Evolutionary conservation across 164 flowering plant species (phyloP).

Genomic region (Dillenia turbinata): DNA sequence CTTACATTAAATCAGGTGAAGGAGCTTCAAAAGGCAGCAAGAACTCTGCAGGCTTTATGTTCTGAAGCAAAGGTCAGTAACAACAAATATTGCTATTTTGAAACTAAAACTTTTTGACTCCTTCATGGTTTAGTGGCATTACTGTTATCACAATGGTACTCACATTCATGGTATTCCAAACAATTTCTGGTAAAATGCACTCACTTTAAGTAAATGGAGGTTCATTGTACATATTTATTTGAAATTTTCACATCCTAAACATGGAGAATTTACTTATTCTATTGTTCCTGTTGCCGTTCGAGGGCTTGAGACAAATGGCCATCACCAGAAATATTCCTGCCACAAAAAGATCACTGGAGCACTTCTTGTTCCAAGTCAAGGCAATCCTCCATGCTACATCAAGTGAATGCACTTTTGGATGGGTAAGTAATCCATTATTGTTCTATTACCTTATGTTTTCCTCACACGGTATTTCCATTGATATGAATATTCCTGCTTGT

Average conservation of each 20-base stretch:
- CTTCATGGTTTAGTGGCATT: too few relatives aligned
- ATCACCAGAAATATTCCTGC: slow-evolving; percentile 80
- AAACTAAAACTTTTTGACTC: too few relatives aligned
- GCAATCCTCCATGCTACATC: slow-evolving; percentile 65
- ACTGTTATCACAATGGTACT: too few relatives aligned
- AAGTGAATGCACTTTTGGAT: slow-evolving; percentile 77
- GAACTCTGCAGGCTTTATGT: slow-evolving; percentile 79
- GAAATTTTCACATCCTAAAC: background rate
- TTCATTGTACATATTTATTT: background rate
- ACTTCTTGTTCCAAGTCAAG: slow-evolving; percentile 76
- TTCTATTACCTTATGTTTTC: too few relatives aligned
- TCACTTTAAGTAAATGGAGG: background rate
- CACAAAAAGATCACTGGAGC: slow-evolving; percentile 83
- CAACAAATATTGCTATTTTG: too few relatives aligned
- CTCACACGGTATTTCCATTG: too few relatives aligned
- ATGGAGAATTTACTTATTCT: background rate
- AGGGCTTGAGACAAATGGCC: slow-evolving; percentile 66
- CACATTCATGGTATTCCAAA: too few relatives aligned
- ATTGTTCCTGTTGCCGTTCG: background rate
- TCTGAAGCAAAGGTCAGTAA: slow-evolving; percentile 91
- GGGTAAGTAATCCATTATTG: slow-evolving; percentile 43
- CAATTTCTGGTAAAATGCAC: too few relatives aligned
- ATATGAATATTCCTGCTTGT: too few relatives aligned
- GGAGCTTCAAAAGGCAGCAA: slow-evolving; percentile 88
- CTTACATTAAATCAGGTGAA: slow-evolving; percentile 64